Base-by-base conservation (phyloP, 768 basidiomycete species). In the Suillus paluster region DNA sequence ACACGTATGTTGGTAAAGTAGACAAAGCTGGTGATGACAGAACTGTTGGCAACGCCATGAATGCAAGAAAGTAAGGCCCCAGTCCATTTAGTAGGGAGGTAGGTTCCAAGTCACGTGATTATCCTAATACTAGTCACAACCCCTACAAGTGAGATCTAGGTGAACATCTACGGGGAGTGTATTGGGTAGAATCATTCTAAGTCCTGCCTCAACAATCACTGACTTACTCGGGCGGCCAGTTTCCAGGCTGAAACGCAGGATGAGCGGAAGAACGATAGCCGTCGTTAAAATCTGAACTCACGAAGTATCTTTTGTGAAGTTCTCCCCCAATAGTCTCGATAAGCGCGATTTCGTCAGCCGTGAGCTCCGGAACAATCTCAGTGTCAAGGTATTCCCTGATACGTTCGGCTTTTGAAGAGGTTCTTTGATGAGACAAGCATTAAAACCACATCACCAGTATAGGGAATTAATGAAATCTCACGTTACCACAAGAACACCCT, bases 371-470 rank as follows among this genome's bases (percentile, higher is more conserved):
- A 36, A 77, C 38, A 38, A 64, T 63, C 52, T 71, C 62, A 1
- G 71, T 73, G 52, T 71, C 73, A 5, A 76, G 54, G 36, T 76
- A 77, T 70, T 78, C 77, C 56, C 59, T 70, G 61, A 78, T 61
- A 54, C 71, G 73, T 54, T 70, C 68, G 1, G 59, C 71, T 58
- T 78, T 78, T 25, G 71, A 69, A 11, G 75, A 73, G 4, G 77
- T 78, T 15, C 78, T 78, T 53, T 23, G 17, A 44, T 9, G 23
- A 11, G n/a, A 21, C 62, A 11, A 65, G 53, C 11, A 52, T 48
- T 6, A n/a, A 21, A 15, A 42, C 4, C 21, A 8, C 14, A 36
- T 45, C 3, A 42, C 50, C 10, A 27, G 19, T 6, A 14, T 21
- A 15, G 34, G 5, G 12, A 44, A 11, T n/a, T n/a, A 4, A 15